phyloP scores from a whole-genome alignment of 1,139 yeast genomes.

The Suhomyces panamericanus region DNA sequence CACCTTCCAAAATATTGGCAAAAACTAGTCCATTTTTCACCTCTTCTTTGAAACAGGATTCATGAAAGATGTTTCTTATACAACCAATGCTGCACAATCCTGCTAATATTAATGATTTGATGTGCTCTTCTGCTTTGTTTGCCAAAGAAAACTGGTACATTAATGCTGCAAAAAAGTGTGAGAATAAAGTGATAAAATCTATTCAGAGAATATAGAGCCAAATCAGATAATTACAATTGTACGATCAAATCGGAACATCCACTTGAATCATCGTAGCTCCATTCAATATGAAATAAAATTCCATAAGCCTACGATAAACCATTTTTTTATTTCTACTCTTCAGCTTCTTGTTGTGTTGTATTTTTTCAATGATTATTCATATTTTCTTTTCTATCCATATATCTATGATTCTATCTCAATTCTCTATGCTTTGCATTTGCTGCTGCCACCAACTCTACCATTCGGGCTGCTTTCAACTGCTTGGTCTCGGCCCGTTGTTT shows the following conservation, averaged over 20 bases:
- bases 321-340: too few species aligned
- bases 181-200: too few species aligned
- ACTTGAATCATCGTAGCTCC: too few species aligned
- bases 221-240: too few species aligned
- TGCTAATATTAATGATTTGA: not conserved
- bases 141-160: not conserved
- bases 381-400: too few species aligned
- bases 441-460: constrained; percentile 2
- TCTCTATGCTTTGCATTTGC: not conserved
- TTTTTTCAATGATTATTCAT: too few species aligned
- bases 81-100: constrained; percentile 1
- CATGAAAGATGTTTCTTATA: constrained; percentile 48
- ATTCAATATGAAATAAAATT: too few species aligned
- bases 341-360: too few species aligned
- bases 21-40: not conserved
- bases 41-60: constrained; percentile 34
- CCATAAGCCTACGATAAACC: too few species aligned
- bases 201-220: too few species aligned
- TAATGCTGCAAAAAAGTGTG: not conserved
- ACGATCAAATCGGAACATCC: too few species aligned
- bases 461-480: constrained; percentile 23
- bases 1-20: constrained; percentile 19
- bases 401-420: not conserved
- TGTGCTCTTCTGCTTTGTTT: not conserved
- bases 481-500: constrained; percentile 20